Conservation (phyloP, 1,139 yeast species). For the Geotrichum carabidarum region DNA sequence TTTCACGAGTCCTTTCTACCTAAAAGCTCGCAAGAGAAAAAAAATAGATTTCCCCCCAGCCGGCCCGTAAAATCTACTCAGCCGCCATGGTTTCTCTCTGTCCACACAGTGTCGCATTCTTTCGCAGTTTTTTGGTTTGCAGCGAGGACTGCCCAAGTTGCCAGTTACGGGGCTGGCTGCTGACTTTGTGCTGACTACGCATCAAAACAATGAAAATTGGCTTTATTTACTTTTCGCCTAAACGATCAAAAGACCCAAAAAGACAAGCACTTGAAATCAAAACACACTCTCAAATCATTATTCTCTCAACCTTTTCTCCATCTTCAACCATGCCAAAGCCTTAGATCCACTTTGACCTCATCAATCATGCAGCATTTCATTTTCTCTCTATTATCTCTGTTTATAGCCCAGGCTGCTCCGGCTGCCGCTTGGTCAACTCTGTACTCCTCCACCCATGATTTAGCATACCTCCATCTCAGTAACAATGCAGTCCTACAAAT, state of each 20-base stretch:
- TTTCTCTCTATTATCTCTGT: background rate
- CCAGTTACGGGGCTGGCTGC: too few species aligned
- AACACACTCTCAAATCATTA: background rate
- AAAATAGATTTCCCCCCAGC: too few species aligned
- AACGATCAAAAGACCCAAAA: background rate
- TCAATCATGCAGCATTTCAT: background rate
- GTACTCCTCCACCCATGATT: constrained; percentile 20
- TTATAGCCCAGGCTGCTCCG: background rate
- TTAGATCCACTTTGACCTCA: too few species aligned
- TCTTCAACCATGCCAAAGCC: background rate
- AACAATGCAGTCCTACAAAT: constrained; percentile 22
- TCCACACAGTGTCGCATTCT: too few species aligned
- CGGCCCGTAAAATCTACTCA: too few species aligned
- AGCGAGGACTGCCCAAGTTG: too few species aligned
- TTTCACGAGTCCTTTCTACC: too few species aligned
- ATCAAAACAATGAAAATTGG: background rate
- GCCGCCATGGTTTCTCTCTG: too few species aligned
- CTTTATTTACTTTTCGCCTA: background rate
- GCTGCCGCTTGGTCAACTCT: constrained; percentile 23
- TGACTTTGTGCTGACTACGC: too few species aligned
- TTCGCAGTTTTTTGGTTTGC: too few species aligned
- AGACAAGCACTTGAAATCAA: background rate
- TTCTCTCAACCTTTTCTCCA: background rate
- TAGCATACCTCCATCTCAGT: constrained; percentile 22
- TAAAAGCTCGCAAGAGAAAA: too few species aligned